A percentile compares a stretch with the other conserved stretches of the same genome.
phyloP scores from a whole-genome alignment of 805 yeast species.

The Ogataea philodendri region DNA sequence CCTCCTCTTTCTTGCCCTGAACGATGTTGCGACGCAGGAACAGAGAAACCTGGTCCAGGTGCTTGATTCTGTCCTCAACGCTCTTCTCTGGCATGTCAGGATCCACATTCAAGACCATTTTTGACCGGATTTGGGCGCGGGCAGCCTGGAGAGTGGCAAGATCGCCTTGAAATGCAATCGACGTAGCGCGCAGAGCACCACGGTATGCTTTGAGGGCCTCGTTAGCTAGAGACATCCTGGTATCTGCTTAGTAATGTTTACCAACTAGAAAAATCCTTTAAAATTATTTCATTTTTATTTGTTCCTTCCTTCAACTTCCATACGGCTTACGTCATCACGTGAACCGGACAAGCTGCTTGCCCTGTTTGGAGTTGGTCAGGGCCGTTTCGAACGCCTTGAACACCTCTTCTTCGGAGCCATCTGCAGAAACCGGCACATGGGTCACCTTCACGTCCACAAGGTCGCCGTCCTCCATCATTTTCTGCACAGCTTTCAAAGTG shows the following conservation, averaged over 20 bases:
- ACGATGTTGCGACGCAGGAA: slow-evolving; percentile 78
- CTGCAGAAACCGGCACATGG: slow-evolving; percentile 36
- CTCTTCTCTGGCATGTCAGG: slow-evolving; percentile 47
- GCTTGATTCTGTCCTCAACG: slow-evolving; percentile 48
- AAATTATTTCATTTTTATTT: too few relatives aligned
- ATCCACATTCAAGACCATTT: slow-evolving; percentile 39
- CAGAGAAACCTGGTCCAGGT: slow-evolving; percentile 66
- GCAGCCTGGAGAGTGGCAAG: slow-evolving; percentile 52
- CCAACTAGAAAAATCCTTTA: slow-evolving; percentile 4
- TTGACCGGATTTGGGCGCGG: slow-evolving; percentile 54
- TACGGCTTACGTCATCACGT: slow-evolving; percentile 2
- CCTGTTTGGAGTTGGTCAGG: slow-evolving; percentile 39
- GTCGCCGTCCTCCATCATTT: slow-evolving; percentile 57
- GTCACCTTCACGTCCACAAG: slow-evolving; percentile 47
- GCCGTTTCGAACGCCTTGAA: slow-evolving; percentile 43
- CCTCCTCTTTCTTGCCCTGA: slow-evolving; percentile 60
- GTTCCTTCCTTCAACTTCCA: too few relatives aligned
- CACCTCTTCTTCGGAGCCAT: slow-evolving; percentile 41
- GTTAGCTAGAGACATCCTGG: slow-evolving; percentile 21
- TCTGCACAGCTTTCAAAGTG: slow-evolving; percentile 53
- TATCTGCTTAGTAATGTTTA: neutral
- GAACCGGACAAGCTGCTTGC: slow-evolving; percentile 42
- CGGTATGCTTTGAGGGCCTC: slow-evolving; percentile 51
- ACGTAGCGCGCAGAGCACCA: slow-evolving; percentile 64
- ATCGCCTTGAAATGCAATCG: slow-evolving; percentile 56